These are phyloP conservation scores for Hypholoma fasciculare DNA, from an alignment of 768 basidiomycete species.

Conservation along the genomic window DNA sequence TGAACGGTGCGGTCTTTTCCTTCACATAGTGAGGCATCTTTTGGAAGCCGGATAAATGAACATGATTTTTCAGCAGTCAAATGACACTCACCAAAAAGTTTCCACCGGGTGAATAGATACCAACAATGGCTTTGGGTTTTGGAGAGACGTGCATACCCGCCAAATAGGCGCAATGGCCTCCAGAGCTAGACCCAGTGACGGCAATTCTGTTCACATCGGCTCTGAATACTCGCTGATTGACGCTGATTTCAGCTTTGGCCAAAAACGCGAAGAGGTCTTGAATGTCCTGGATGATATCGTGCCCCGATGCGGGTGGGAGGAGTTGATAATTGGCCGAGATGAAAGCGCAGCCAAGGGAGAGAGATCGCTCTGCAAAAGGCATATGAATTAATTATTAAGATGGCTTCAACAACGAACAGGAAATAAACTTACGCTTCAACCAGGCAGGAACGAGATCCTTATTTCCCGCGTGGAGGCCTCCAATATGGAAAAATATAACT, in stretches of 20 bases:
- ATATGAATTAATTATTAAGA: not conserved
- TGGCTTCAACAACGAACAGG: not conserved
- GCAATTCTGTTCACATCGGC: conserved; percentile 29
- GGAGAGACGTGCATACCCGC: conserved; percentile 52
- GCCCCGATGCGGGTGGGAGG: conserved; percentile 51
- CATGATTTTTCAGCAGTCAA: no score
- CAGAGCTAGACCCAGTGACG: conserved; percentile 59
- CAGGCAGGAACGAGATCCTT: conserved; percentile 67
- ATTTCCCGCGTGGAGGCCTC: conserved; percentile 62
- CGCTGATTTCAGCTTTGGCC: not conserved
- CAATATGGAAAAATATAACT: conserved; percentile 50
- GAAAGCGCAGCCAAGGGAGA: conserved; percentile 51
- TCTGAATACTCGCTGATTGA: not conserved
- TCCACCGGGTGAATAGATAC: conserved; percentile 64
- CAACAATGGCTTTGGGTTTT: conserved; percentile 53
- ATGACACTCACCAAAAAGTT: conserved; percentile 42
- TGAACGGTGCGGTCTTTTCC: conserved; percentile 49
- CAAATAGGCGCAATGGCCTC: conserved; percentile 61
- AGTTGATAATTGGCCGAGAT: conserved; percentile 67
- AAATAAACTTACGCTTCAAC: conserved; percentile 48
- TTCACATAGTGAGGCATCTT: conserved; percentile 51
- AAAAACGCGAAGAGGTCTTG: conserved; percentile 44
- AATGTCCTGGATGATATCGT: conserved; percentile 59
- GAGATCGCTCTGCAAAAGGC: conserved; percentile 41
- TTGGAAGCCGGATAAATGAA: no score